phyloP scores from a whole-genome alignment of 2,329 filamentous ascomycete species.

The Beauveria bassiana region DNA sequence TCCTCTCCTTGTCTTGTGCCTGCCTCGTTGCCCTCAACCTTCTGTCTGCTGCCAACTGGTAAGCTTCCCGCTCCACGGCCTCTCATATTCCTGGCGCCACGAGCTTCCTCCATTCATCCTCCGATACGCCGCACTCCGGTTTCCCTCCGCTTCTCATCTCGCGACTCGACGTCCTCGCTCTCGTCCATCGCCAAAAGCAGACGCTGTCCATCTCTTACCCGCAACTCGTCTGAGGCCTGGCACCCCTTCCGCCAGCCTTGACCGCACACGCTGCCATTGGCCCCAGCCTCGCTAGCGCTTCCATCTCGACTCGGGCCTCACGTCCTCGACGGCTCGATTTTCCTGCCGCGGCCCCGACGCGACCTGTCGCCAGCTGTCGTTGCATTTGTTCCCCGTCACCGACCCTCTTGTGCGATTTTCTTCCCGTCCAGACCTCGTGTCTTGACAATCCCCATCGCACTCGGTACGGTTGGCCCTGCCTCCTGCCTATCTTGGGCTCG shows the following conservation, averaged over 20 bases:
- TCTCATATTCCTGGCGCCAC: conserved; percentile 7
- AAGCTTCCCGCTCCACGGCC: conserved; percentile 3
- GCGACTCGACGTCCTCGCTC: neutral
- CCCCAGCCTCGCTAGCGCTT: neutral
- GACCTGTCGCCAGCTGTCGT: neutral
- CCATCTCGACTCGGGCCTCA: neutral
- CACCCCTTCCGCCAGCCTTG: neutral
- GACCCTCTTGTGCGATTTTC: neutral
- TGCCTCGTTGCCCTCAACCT: neutral
- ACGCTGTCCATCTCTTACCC: neutral
- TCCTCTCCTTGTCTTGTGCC: neutral
- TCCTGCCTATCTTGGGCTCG: conserved; percentile 8
- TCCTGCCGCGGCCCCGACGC: neutral
- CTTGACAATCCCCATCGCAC: neutral
- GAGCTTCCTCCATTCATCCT: conserved; percentile 7
- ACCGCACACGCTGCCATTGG: conserved; percentile 8
- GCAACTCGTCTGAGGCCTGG: neutral
- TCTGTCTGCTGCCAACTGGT: neutral
- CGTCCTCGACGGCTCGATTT: neutral
- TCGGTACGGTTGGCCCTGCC: conserved; percentile 8
- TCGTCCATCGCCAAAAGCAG: neutral
- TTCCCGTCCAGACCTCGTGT: neutral
- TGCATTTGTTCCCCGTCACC: neutral
- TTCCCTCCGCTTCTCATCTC: neutral
- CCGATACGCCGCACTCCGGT: conserved; percentile 7